Base-by-base conservation (phyloP, 2,329 filamentous ascomycete genomes). In the Berkeleyomyces rouxiae region DNA sequence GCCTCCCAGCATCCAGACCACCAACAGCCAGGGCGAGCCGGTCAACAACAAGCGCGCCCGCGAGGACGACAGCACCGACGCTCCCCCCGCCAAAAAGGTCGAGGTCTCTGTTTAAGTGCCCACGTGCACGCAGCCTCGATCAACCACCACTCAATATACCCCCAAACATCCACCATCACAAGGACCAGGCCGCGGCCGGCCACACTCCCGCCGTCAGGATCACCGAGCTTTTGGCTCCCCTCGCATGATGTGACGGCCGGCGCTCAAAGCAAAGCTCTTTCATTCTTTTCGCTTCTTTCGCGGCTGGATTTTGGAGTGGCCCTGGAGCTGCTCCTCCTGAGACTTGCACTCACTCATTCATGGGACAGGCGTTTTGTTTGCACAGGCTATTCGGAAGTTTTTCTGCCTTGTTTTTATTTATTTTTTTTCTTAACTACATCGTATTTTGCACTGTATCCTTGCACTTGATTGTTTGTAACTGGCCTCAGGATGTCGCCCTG, bases 81-180 rank as follows among this genome's bases (percentile, higher is more conserved):
- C 69, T 10, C 75, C 76, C 63, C 79, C 77, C 39, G 77, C 81
- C 23, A 86, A 86, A 77, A 86, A 85, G 75, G 77, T 83, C 47
- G 81, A 85, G 74, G 70, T 74, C 55, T 71, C 72, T 44, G 67
- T 67, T 59, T 65, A 64, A 64, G 44, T 49, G 55, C 44, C 55
- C 44, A 63, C 46, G 11, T 44, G 60, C 60, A 55, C 49, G 39
- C 36, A 23, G 7, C 4, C 11, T 16, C 11, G 46, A 46, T 7
- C 23, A 40, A 7, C 31, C 37, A 37, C 51, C 11, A 16, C 31
- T 55, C 33, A 31, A 55, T 39, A 55, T 55, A 53, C 49, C 49
- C 49, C 49, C 49, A 53, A 33, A 53, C 49, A 39, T 36, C 7
- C 11, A 53, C 49, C 13, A 53, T 53, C 49, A 53, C 31, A 33